Evolutionary conservation across 2,329 filamentous ascomycete genomes (phyloP), one percentile per base, ranked within the genome.

Genomic region (Didymosphaeria variabile): DNA sequence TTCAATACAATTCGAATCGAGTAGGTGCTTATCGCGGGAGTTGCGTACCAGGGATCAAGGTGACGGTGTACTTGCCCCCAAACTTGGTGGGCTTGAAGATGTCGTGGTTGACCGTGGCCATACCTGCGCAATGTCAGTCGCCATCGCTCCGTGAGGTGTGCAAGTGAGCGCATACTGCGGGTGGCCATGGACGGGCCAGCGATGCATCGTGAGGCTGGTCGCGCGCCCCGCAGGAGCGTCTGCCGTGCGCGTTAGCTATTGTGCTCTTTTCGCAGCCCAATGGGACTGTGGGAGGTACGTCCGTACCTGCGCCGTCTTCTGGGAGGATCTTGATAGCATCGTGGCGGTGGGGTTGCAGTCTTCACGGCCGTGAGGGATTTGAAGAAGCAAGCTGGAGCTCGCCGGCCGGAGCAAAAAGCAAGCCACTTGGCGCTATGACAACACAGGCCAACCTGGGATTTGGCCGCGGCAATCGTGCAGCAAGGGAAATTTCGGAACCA

Each of bases 61-160:
- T 97, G 74, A 97, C 94, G 40, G 95, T 99, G 88, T 98, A 99
- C 86, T 98, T 99, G 85, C 94, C 93, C 81, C 95, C 95, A 82
- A 94, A 98, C 87, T 98, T 95, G 85, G 94, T 93, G 73, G 94
- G 94, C 88, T 97, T 97, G 88, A 98, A 97, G 83, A 98, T 94
- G 83, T 98, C 95, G 80, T 91, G 91, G 82, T 93, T 89, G 73
- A 97, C 86, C 67, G 92, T 97, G 55, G 81, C 81, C 70, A 79
- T 71, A 59, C 70, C 75, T 78, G 59, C 57, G 38, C 34, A 21
- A 17, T 49, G 67, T 74, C 60, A 73, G 68, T 40, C 42, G 50
- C 34, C 57, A 57, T 56, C 29, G 12, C 10, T 34, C 32, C 44
- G 5, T n/a, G 57, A 51, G 19, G 38, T 40, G 32, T 44, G 44